These are phyloP conservation scores for Endothia cerciana DNA, from an alignment of 2,329 filamentous ascomycete genomes.

Conservation along the genomic window DNA sequence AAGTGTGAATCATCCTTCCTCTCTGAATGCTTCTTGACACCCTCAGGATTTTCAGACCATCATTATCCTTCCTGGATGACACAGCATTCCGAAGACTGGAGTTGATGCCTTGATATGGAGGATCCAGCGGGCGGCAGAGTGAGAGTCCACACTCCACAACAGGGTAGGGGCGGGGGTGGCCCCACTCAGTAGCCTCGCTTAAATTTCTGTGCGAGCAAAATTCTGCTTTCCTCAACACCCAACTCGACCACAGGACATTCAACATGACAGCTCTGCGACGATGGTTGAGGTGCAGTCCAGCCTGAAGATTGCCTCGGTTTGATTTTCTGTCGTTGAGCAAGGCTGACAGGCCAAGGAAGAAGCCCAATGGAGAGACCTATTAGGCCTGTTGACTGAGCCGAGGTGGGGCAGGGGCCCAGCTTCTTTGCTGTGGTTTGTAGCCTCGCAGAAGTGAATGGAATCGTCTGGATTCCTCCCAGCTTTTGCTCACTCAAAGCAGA, in stretches of 20 bases:
- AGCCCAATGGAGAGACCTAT: conserved; percentile 5
- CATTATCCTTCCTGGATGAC: neutral
- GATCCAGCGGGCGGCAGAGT: neutral
- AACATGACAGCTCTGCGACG: neutral
- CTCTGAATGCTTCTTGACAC: too few species aligned
- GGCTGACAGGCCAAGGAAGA: conserved; percentile 20
- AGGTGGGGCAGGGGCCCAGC: conserved; percentile 24
- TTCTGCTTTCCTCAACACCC: conserved; percentile 11
- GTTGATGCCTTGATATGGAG: neutral
- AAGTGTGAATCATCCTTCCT: too few species aligned
- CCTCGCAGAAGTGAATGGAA: conserved; percentile 30
- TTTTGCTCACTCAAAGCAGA: conserved; percentile 5
- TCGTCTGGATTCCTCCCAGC: conserved; percentile 26
- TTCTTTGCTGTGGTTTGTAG: conserved; percentile 17
- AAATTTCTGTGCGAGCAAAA: conserved; percentile 26
- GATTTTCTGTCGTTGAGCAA: conserved; percentile 11
- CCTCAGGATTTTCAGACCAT: too few species aligned
- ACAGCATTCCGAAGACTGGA: neutral
- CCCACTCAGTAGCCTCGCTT: conserved; percentile 19
- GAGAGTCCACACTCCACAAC: neutral
- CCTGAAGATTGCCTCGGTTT: conserved; percentile 3
- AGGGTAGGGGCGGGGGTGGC: neutral
- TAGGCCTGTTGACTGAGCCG: conserved; percentile 8
- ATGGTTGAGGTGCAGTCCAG: neutral
- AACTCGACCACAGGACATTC: conserved; percentile 2